A percentile compares a stretch with the other conserved stretches of the same genome.
phyloP scores from a whole-genome alignment of 768 basidiomycete genomes.

The Termitomyces sp. region DNA sequence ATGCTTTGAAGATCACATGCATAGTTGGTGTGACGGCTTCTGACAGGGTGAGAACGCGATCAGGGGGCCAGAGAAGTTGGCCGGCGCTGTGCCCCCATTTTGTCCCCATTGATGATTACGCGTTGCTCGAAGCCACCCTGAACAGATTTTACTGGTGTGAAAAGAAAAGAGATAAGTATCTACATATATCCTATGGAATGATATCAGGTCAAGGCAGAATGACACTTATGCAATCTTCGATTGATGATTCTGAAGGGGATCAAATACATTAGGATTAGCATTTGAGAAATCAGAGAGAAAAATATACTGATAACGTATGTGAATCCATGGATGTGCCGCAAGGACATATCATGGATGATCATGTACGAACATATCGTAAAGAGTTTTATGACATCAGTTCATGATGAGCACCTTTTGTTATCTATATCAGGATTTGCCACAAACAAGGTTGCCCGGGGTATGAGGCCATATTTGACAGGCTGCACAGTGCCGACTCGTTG shows the following conservation, averaged over 20 bases:
- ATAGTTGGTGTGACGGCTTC: neutral
- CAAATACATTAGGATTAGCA: neutral
- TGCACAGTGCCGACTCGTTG: conserved; percentile 21
- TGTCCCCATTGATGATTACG: neutral
- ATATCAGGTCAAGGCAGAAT: neutral
- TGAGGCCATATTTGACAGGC: conserved; percentile 58
- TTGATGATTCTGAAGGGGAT: neutral
- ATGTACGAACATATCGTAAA: conserved; percentile 3
- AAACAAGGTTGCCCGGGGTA: conserved; percentile 56
- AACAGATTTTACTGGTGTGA: neutral
- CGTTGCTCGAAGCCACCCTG: neutral
- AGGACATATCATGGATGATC: conserved; percentile 1
- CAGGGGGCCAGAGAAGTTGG: neutral
- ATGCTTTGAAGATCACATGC: neutral
- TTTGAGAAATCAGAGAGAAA: neutral
- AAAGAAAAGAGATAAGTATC: conserved; percentile 1
- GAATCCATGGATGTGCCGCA: neutral
- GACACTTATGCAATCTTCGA: neutral
- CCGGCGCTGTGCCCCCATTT: neutral
- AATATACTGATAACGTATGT: neutral
- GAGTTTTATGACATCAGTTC: conserved; percentile 1
- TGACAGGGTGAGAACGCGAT: neutral
- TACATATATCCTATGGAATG: neutral
- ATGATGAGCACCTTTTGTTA: conserved; percentile 19
- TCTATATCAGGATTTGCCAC: conserved; percentile 63